Percentiles rank a stretch among this genome's conserved stretches.
These are phyloP conservation scores for Apodospora peruviana DNA, from an alignment of 495 filamentous ascomycete genomes.

Conservation along the genomic window DNA sequence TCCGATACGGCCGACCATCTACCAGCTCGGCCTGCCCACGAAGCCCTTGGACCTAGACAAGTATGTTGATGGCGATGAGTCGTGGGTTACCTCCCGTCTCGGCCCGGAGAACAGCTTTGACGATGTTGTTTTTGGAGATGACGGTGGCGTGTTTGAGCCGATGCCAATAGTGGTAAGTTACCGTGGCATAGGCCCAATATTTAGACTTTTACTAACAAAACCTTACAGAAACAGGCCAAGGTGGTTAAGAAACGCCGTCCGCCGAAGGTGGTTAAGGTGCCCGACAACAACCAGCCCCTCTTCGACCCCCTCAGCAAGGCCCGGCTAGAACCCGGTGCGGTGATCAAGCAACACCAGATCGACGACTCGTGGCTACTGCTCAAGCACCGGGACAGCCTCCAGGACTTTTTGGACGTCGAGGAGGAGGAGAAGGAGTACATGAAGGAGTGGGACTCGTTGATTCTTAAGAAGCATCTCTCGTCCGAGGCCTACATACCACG, in stretches of 20 bases:
- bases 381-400: constrained; percentile 46
- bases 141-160: too few species aligned
- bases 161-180: constrained; percentile 2
- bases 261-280: constrained; percentile 32
- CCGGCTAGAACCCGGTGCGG: constrained; percentile 37
- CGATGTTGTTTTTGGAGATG: constrained; percentile 11
- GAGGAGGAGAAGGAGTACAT: constrained; percentile 48
- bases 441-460: constrained; percentile 45
- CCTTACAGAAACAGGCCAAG: constrained; percentile 6
- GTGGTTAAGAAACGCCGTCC: constrained; percentile 4
- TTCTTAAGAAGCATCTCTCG: constrained; percentile 39
- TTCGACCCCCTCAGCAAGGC: constrained; percentile 47
- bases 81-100: constrained; percentile 34
- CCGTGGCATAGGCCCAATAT: too few species aligned
- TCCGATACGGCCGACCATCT: constrained; percentile 21
- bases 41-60: constrained; percentile 33
- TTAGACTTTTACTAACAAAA: too few species aligned
- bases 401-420: constrained; percentile 45
- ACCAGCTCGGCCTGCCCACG: constrained; percentile 31
- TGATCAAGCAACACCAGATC: constrained; percentile 33
- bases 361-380: constrained; percentile 46
- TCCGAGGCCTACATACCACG: constrained; percentile 41
- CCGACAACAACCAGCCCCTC: constrained; percentile 43
- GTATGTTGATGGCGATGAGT: constrained; percentile 35
- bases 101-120: constrained; percentile 31